Percentiles rank a stretch among this genome's conserved stretches.
Conservation (phyloP, 2,329 filamentous ascomycete genomes). For the Aspergillus tanneri region DNA sequence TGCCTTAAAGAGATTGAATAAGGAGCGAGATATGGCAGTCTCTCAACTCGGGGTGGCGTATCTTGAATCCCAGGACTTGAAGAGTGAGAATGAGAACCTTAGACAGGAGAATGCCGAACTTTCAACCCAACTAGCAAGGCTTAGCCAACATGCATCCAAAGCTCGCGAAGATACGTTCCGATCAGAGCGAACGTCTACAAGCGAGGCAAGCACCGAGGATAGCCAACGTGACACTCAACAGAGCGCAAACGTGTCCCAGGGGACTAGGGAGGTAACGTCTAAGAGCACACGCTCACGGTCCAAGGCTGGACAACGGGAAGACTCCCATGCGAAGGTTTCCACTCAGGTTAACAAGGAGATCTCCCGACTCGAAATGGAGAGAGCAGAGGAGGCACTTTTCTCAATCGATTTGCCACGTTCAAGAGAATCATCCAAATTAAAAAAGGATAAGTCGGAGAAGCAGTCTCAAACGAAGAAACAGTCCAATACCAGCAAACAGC, state of each 20-base stretch:
- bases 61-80: constrained; percentile 50
- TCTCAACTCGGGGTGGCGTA: constrained; percentile 58
- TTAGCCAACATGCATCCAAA: constrained; percentile 23
- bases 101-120: constrained; percentile 42
- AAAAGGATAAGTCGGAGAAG: constrained; percentile 20
- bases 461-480: constrained; percentile 31
- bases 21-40: constrained; percentile 59
- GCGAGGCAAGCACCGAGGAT: constrained; percentile 30
- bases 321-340: constrained; percentile 33
- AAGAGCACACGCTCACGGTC: constrained; percentile 31
- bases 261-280: constrained; percentile 29
- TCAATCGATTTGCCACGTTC: constrained; percentile 34
- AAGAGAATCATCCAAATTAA: constrained; percentile 23
- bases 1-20: constrained; percentile 53
- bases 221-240: constrained; percentile 33
- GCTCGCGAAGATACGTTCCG: constrained; percentile 29
- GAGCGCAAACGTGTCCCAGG: constrained; percentile 29
- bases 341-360: constrained; percentile 40
- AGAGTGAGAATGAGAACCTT: constrained; percentile 40
- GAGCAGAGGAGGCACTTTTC: constrained; percentile 40
- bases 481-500: constrained; percentile 40
- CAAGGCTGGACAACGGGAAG: constrained; percentile 26
- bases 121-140: constrained; percentile 34
- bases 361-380: constrained; percentile 36
- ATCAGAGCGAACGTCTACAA: constrained; percentile 26